phyloP scores from a whole-genome alignment of 179 eudicot species.

The Beta lomatogona region DNA sequence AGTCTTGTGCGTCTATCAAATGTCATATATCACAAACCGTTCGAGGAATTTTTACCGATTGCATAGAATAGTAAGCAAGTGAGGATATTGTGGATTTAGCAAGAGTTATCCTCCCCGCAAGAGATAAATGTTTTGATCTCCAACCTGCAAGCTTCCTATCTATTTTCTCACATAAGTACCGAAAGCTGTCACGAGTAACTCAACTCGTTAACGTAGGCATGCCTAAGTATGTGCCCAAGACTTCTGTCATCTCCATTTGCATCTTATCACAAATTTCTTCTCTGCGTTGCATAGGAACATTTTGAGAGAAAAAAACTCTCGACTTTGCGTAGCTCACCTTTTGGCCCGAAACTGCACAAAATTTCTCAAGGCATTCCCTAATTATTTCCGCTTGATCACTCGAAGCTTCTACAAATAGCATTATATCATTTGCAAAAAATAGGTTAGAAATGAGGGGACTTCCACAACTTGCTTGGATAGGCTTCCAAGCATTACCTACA shows the following conservation, averaged over 20 bases:
- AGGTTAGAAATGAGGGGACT: too few species aligned
- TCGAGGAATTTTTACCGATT: background rate
- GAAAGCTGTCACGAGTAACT: background rate
- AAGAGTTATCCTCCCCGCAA: too few species aligned
- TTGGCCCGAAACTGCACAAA: too few species aligned
- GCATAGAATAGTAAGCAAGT: background rate
- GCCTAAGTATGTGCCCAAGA: background rate
- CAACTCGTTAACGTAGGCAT: background rate
- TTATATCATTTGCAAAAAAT: too few species aligned
- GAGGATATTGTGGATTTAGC: background rate
- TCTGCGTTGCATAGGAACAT: too few species aligned
- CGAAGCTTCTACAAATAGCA: too few species aligned
- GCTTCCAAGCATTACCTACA: too few species aligned
- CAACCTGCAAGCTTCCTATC: background rate
- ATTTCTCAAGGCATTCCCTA: too few species aligned
- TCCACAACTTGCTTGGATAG: too few species aligned
- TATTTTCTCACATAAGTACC: background rate
- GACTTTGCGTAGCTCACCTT: too few species aligned
- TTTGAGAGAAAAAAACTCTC: too few species aligned
- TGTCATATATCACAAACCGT: background rate
- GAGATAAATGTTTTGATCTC: background rate
- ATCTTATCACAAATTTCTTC: background rate
- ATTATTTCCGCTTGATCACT: too few species aligned
- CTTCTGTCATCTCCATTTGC: background rate
- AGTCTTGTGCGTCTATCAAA: background rate